Conservation (phyloP, 2,329 filamentous ascomycete genomes). For the Phyllachora maydis region DNA sequence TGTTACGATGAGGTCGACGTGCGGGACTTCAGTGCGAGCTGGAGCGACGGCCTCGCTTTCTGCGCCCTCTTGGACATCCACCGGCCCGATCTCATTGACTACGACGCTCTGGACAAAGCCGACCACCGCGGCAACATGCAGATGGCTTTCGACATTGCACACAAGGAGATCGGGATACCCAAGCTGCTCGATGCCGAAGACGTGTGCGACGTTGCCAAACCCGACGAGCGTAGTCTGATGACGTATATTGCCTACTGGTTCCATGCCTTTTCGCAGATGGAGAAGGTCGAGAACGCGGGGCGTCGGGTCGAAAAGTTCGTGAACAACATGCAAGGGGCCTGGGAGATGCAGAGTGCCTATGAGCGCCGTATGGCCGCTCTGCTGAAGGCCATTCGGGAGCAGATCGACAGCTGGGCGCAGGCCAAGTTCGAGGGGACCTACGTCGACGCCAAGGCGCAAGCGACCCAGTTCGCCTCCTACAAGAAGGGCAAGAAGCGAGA, state of each 20-base stretch:
- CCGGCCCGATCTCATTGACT: slow-evolving; percentile 91
- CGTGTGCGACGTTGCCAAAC: slow-evolving; percentile 88
- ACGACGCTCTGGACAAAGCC: slow-evolving; percentile 78
- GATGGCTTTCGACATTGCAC: slow-evolving; percentile 87
- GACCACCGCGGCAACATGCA: slow-evolving; percentile 97
- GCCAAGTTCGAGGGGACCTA: slow-evolving; percentile 84
- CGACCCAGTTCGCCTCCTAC: slow-evolving; percentile 63
- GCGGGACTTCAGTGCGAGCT: slow-evolving; percentile 82
- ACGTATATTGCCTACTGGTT: slow-evolving; percentile 99
- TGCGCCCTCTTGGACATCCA: slow-evolving; percentile 94
- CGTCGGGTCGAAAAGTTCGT: slow-evolving; percentile 96
- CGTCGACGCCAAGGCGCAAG: slow-evolving; percentile 74
- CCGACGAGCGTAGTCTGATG: slow-evolving; percentile 93
- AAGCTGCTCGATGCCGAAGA: slow-evolving; percentile 93
- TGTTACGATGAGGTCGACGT: slow-evolving; percentile 97
- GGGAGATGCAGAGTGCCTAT: slow-evolving; percentile 98
- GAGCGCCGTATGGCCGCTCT: slow-evolving; percentile 79
- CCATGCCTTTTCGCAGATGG: slow-evolving; percentile 97
- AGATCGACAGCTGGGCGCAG: slow-evolving; percentile 56
- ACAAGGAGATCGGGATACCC: slow-evolving; percentile 91
- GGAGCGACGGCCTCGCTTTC: slow-evolving; percentile 95
- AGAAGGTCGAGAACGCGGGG: slow-evolving; percentile 93
- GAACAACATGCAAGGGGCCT: slow-evolving; percentile 95
- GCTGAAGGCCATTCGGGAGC: slow-evolving; percentile 50
- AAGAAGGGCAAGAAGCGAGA: slow-evolving; percentile 79